Evolutionary conservation across 805 yeast species (phyloP), one percentile per base, ranked within the genome.

Genomic region (Lachancea kluyveri): DNA sequence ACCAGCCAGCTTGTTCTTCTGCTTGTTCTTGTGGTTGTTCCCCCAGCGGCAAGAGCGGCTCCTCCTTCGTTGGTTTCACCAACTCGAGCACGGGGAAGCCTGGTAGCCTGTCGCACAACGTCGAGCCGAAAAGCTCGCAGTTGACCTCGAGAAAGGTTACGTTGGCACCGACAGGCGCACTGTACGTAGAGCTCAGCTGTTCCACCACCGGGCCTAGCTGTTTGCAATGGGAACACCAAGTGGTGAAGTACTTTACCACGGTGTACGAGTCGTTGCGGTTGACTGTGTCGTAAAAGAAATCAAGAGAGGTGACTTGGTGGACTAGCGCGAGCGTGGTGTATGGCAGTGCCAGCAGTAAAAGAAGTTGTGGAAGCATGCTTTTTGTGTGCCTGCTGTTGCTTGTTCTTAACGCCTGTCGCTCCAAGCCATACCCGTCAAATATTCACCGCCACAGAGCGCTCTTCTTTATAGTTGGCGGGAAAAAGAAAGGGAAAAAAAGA

Each of bases 181-280:
- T 28, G 46, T 48, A 70, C 12, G 57, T 36, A 3, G 45, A 64
- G 32, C 68, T 70, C 49, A 74, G 57, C 38, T 70, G 68, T 35
- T 68, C 70, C 69, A 65, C 66, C 3, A 64, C 60, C 5, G 85
- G 85, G 51, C 62, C 65, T 46, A 79, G 50, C 21, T 60, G 63
- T 50, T 71, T 72, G 50, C 87, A 79, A 52, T 79, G 85, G 21
- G 75, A 60, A 54, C 87, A 79, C 87, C 87, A 79, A 32, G 72
- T 75, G 7, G 87, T 83, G 45, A 70, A 77, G 43, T 54, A 57
- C 26, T 59, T 59, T 2, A 59, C 54, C 21, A 59, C 45, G 2
- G 59, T 54, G 33, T 49, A 59, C 5, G 54, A 36, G 13, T 45
- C 40, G 8, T 38, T 41, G 16, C 33, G 23, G 34, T 55, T 52